These are phyloP conservation scores for Nigrospora oryzae DNA, from an alignment of 2,329 filamentous ascomycete genomes.

Conservation along the genomic window DNA sequence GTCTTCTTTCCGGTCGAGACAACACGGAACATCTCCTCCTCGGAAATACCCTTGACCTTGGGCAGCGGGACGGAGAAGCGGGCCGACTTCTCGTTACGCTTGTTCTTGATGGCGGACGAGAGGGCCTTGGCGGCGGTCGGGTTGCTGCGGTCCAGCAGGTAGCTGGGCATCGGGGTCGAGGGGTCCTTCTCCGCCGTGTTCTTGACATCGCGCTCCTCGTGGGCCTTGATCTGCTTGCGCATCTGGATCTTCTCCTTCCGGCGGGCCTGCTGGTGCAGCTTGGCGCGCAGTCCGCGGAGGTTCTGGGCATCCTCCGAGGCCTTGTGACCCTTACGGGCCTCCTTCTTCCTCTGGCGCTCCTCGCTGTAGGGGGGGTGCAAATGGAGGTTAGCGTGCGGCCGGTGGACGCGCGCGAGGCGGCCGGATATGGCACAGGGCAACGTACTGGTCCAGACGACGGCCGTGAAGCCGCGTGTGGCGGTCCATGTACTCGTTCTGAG, in stretches of 20 bases:
- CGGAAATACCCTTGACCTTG: conserved; percentile 86
- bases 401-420: not conserved
- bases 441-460: conserved; percentile 23
- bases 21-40: conserved; percentile 98
- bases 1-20: conserved; percentile 95
- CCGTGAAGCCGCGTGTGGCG: conserved; percentile 56
- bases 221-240: conserved; percentile 86
- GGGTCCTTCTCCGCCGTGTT: conserved; percentile 70
- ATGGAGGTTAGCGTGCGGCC: conserved; percentile 19
- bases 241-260: conserved; percentile 98
- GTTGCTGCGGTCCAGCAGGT: conserved; percentile 78
- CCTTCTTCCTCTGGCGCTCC: conserved; percentile 78
- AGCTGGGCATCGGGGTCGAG: conserved; percentile 77
- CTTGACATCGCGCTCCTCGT: conserved; percentile 96
- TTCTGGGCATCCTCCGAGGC: conserved; percentile 87
- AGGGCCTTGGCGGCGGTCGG: conserved; percentile 58
- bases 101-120: conserved; percentile 87
- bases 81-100: conserved; percentile 86
- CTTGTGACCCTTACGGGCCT: conserved; percentile 83
- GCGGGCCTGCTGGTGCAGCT: conserved; percentile 87
- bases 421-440: no score
- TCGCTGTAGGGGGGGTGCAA: conserved; percentile 59
- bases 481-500: conserved; percentile 81
- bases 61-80: conserved; percentile 88
- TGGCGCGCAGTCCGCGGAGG: conserved; percentile 81